Evolutionary conservation across 2,329 filamentous ascomycete genomes (phyloP).

Genomic region (Talaromyces albobiverticillius): DNA sequence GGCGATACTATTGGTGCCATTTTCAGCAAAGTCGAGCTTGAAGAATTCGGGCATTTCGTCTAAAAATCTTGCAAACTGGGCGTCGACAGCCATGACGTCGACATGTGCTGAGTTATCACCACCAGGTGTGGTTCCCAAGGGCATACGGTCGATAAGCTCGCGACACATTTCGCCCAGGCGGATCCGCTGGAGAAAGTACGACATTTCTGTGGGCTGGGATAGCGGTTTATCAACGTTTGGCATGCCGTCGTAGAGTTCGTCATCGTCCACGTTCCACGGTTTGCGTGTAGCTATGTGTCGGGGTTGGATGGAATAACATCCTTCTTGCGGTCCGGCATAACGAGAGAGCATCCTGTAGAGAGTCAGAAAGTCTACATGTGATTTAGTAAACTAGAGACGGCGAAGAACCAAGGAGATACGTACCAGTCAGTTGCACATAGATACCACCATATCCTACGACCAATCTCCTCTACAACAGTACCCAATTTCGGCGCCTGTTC

Average conservation of each 20-base stretch:
- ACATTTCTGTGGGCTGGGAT: conserved; percentile 35
- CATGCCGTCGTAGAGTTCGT: conserved; percentile 30
- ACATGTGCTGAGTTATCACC: conserved; percentile 24
- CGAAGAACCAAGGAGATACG: no score
- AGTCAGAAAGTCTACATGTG: background rate
- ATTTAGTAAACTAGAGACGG: no score
- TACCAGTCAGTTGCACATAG: conserved; percentile 37
- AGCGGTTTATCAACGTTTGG: conserved; percentile 17
- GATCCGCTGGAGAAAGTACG: conserved; percentile 36
- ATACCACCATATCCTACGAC: conserved; percentile 43
- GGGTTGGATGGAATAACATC: conserved; percentile 36
- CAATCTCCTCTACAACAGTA: conserved; percentile 32
- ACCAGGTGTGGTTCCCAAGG: conserved; percentile 21
- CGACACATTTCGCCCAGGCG: conserved; percentile 36
- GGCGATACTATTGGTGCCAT: background rate
- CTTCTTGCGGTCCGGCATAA: conserved; percentile 29
- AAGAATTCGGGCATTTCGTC: conserved; percentile 34
- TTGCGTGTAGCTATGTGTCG: conserved; percentile 38
- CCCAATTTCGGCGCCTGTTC: background rate
- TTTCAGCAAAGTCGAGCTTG: conserved; percentile 17
- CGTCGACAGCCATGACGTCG: conserved; percentile 33
- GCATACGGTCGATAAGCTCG: conserved; percentile 33
- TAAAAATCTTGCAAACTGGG: conserved; percentile 28
- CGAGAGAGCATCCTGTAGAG: conserved; percentile 27
- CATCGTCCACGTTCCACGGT: conserved; percentile 36